Base-by-base conservation (phyloP, 352 stramenopile species). In the Phytophthora quininea region DNA sequence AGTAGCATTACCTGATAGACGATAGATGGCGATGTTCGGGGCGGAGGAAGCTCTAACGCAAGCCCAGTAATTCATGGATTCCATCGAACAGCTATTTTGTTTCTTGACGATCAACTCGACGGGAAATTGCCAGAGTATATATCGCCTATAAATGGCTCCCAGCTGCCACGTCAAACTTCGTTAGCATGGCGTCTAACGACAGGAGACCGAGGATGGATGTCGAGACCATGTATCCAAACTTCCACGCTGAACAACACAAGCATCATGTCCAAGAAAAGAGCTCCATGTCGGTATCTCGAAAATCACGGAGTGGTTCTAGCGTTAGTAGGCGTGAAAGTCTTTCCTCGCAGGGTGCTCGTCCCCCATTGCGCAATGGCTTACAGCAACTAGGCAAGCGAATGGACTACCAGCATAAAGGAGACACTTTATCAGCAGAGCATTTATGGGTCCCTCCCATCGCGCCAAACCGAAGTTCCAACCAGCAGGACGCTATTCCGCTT, bases 201-300 rank as follows among this genome's bases (percentile, higher is more conserved):
- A 59, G 35, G 15, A 62, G 68, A 12, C 47, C 48, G 3, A 62
- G 54, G 14, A 68, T 76, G 57, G 48, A 76, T 62, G 58, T 76
- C 15, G 42, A 72, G 40, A 50, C 33, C 15, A 73, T 90, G 30
- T 92, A 90, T 37, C 83, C 83, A 4, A 84, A 90, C 56, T 81
- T 88, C 37, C 73, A 88, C 37, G 77, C 73, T 1, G 83, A 92
- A 63, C 55, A 74, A 30, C 65, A 80, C 35, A 80, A 76, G 12
- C 76, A 87, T 31, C 74, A 80, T 4, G 64, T 65, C 7, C 53
- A 61, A 33, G 55, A 69, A 7, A 72, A 64, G 45, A 73, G 51
- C 27, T 74, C 42, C 19, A 64, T 78, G 50, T 51, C 66, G 32
- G 54, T 51, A 5, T 47, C 50, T 54, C 43, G 38, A 27, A 65